A percentile compares a stretch with the other conserved stretches of the same genome.
phyloP scores from a whole-genome alignment of 2,329 filamentous ascomycete genomes.

The Ophiosphaerella herpotricha region DNA sequence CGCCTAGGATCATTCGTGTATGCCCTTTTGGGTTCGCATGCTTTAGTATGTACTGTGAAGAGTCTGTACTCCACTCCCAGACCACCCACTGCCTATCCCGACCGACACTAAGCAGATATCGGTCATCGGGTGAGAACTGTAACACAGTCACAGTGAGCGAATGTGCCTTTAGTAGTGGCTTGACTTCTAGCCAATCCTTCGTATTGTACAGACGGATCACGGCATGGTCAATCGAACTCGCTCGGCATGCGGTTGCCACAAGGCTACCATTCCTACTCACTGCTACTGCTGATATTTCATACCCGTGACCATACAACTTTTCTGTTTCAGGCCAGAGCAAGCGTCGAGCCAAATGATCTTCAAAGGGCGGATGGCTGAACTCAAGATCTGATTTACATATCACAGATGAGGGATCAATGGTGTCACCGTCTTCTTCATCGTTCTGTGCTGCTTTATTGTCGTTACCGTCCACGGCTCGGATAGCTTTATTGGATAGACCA shows the following conservation, averaged over 20 bases:
- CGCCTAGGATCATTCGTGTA: slow-evolving; percentile 87
- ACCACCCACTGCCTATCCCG: slow-evolving; percentile 90
- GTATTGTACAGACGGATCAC: slow-evolving; percentile 93
- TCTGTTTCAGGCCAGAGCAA: slow-evolving; percentile 96
- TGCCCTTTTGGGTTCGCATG: slow-evolving; percentile 82
- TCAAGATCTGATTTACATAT: slow-evolving; percentile 66
- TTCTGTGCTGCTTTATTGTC: slow-evolving; percentile 31
- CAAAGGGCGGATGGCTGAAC: slow-evolving; percentile 76
- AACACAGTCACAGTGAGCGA: slow-evolving; percentile 83
- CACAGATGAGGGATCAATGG: slow-evolving; percentile 60
- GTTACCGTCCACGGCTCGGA: slow-evolving; percentile 57
- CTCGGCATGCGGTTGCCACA: slow-evolving; percentile 90
- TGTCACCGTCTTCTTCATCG: slow-evolving; percentile 58
- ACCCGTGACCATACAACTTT: slow-evolving; percentile 97
- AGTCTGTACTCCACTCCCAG: slow-evolving; percentile 61
- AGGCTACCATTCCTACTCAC: slow-evolving; percentile 73
- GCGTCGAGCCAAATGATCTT: slow-evolving; percentile 86
- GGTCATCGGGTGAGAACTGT: slow-evolving; percentile 76
- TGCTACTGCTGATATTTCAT: slow-evolving; percentile 90
- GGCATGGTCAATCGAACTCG: slow-evolving; percentile 90
- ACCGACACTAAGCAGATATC: slow-evolving; percentile 81
- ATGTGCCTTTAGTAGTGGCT: slow-evolving; percentile 81
- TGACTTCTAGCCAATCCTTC: slow-evolving; percentile 82
- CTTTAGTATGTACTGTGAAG: slow-evolving; percentile 59
- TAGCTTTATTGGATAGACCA: slow-evolving; percentile 93